phyloP scores from a whole-genome alignment of 768 basidiomycete genomes.

The Serendipita sp. region DNA sequence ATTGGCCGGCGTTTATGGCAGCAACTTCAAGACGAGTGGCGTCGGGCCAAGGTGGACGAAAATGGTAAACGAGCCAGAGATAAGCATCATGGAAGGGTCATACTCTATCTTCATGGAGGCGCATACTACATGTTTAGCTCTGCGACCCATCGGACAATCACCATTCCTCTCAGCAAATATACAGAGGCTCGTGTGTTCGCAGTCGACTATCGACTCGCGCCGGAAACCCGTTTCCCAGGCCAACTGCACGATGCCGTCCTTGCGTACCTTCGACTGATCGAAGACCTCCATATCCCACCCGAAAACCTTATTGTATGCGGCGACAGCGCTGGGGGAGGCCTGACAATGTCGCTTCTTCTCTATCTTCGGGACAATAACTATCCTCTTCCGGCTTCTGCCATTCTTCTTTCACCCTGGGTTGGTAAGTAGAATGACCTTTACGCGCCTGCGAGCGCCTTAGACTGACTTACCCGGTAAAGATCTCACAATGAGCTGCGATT shows the following conservation, averaged over 20 bases:
- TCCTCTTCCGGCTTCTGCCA: slow-evolving; percentile 65
- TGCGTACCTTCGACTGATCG: slow-evolving; percentile 71
- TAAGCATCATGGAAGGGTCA: slow-evolving; percentile 39
- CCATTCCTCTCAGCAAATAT: slow-evolving; percentile 79
- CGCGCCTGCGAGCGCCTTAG: neutral
- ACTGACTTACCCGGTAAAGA: slow-evolving; percentile 27
- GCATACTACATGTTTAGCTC: slow-evolving; percentile 89
- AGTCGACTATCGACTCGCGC: slow-evolving; percentile 88
- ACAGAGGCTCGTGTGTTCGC: slow-evolving; percentile 82
- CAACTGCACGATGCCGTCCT: slow-evolving; percentile 72
- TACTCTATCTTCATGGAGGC: slow-evolving; percentile 90
- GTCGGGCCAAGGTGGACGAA: slow-evolving; percentile 12
- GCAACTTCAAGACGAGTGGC: slow-evolving; percentile 66
- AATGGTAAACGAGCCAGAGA: slow-evolving; percentile 20
- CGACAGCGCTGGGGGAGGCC: slow-evolving; percentile 86
- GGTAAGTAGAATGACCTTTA: slow-evolving; percentile 35
- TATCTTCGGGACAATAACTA: slow-evolving; percentile 89
- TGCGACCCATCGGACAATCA: slow-evolving; percentile 76
- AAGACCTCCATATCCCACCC: slow-evolving; percentile 79
- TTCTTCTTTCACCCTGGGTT: slow-evolving; percentile 91
- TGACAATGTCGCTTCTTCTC: slow-evolving; percentile 72
- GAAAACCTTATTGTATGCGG: slow-evolving; percentile 81
- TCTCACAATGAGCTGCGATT: slow-evolving; percentile 91
- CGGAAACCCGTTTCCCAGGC: slow-evolving; percentile 87
- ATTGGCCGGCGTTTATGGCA: slow-evolving; percentile 88